Base-by-base conservation (phyloP, 139 green algal genomes). In the Volvox reticuliferus region DNA sequence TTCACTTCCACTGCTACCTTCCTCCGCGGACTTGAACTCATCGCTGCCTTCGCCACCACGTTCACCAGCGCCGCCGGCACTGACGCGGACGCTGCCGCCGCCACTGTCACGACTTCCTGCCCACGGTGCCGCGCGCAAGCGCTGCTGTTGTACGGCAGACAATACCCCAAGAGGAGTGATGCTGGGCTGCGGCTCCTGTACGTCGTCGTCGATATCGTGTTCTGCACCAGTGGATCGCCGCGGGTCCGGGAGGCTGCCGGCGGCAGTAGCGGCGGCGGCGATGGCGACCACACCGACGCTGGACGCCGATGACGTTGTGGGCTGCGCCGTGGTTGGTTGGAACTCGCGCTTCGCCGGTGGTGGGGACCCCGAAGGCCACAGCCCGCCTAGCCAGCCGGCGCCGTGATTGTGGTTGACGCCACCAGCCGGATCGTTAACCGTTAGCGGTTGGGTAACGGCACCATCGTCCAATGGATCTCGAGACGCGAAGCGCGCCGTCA, bases 71-170 rank as follows among this genome's bases (percentile, higher is more conserved):
- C 30, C 79, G 28, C 20, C 26, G 26, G 50, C 12, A 44, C 79
- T 37, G 28, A 5, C 79, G 26, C 26, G 3, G 79, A 30, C 26
- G 44, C 12, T 37, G 28, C 0, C 79, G 26, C 26, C 24, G 79
- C 14, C 26, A 28, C 12, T 50, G 12, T 30, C 30, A 9, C 26
- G 18, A 50, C 61, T 30, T 30, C 14, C 44, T 1, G 79, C 61
- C 81, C 81, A 87, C n/a, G 81, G 81, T 20, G 81, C 81, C 19
- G 28, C 81, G 0, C 81, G 61, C 17, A 87, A 62, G 18, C 81
- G 81, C 61, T 87, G 81, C 81, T 55, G 12, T 32, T 87, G 81
- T n/a, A 61, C 61, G 3, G 81, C 81, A n/a, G 81, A 77, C 61
- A 87, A 21, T 20, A 87, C 81, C 17, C 81, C 81, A 19, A 87